These are phyloP conservation scores for Rhodamnia rubescens DNA, from an alignment of 345 rosid genomes.

Conservation along the genomic window DNA sequence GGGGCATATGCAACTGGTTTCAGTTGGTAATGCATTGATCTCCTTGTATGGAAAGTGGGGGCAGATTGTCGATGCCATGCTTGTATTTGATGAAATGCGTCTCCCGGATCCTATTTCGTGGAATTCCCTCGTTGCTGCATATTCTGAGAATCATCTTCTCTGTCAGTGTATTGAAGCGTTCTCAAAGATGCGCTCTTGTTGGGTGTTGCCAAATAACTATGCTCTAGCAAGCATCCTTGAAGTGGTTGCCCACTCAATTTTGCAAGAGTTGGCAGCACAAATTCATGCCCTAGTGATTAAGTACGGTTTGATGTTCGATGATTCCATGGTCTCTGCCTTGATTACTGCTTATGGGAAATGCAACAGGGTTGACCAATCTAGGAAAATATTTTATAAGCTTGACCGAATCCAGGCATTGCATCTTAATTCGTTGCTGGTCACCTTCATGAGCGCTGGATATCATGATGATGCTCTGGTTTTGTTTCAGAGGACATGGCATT, in stretches of 20 bases:
- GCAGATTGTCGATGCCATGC: slow-evolving; percentile 10
- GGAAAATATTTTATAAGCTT: slow-evolving; percentile 12
- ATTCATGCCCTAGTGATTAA: slow-evolving; percentile 21
- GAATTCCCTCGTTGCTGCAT: slow-evolving; percentile 32
- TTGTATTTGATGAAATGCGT: slow-evolving; percentile 12
- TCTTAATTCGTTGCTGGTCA: slow-evolving; percentile 14
- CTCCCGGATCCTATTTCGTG: slow-evolving; percentile 26
- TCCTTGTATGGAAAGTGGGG: slow-evolving; percentile 22
- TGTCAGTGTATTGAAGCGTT: slow-evolving; percentile 13
- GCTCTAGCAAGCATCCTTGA: slow-evolving; percentile 23
- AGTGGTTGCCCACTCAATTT: slow-evolving; percentile 13
- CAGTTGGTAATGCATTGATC: slow-evolving; percentile 27
- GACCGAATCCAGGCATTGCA: slow-evolving; percentile 7
- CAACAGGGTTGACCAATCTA: slow-evolving; percentile 9
- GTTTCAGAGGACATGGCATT: slow-evolving; percentile 7
- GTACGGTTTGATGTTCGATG: slow-evolving; percentile 14
- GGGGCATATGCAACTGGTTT: slow-evolving; percentile 15
- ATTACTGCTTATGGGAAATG: slow-evolving; percentile 24
- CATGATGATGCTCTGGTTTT: slow-evolving; percentile 21
- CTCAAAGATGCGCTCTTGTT: slow-evolving; percentile 9
- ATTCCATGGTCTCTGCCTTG: slow-evolving; percentile 22
- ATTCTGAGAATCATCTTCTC: slow-evolving; percentile 19
- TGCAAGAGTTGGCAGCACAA: slow-evolving; percentile 12
- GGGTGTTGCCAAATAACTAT: slow-evolving; percentile 10
- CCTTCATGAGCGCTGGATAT: slow-evolving; percentile 7